Evolutionary conservation across 352 stramenopile genomes (phyloP).

Genomic region (Phytophthora pluvialis): DNA sequence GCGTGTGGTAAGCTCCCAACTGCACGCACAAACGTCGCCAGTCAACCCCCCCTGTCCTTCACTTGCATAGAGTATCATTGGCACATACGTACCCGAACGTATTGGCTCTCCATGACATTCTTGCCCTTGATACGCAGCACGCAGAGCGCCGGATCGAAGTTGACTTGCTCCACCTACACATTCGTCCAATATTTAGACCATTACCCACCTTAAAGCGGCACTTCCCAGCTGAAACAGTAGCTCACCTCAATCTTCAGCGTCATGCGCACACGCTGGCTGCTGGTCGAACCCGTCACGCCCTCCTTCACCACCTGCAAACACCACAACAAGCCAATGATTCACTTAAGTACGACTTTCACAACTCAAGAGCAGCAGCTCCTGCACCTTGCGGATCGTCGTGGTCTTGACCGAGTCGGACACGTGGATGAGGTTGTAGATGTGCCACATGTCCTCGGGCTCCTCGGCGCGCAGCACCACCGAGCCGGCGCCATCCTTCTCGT

Average conservation of each 20-base stretch:
- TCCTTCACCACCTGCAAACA: conserved; percentile 93
- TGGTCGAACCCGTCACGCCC: conserved; percentile 94
- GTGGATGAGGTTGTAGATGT: conserved; percentile 98
- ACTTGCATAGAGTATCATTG: not conserved
- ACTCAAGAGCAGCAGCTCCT: not conserved
- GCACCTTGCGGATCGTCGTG: conserved; percentile 97
- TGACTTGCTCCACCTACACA: conserved; percentile 93
- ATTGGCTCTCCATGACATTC: conserved; percentile 94
- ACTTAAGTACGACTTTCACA: conserved; percentile 26
- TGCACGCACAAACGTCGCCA: conserved; percentile 30
- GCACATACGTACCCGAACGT: conserved; percentile 88
- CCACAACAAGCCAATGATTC: conserved; percentile 5
- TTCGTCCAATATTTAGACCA: conserved; percentile 4
- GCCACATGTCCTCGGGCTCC: conserved; percentile 98
- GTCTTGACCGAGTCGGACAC: conserved; percentile 94
- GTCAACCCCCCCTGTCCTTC: not conserved
- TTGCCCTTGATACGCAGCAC: conserved; percentile 95
- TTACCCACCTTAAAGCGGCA: not conserved
- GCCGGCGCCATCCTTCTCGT: conserved; percentile 95
- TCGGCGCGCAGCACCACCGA: conserved; percentile 93
- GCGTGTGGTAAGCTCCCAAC: conserved; percentile 97
- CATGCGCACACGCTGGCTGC: conserved; percentile 94
- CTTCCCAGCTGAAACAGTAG: not conserved
- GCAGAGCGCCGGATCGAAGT: conserved; percentile 95
- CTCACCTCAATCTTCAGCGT: conserved; percentile 93